Evolutionary conservation across 2,329 filamentous ascomycete species (phyloP).

Genomic region (Zymoseptoria crescenta): DNA sequence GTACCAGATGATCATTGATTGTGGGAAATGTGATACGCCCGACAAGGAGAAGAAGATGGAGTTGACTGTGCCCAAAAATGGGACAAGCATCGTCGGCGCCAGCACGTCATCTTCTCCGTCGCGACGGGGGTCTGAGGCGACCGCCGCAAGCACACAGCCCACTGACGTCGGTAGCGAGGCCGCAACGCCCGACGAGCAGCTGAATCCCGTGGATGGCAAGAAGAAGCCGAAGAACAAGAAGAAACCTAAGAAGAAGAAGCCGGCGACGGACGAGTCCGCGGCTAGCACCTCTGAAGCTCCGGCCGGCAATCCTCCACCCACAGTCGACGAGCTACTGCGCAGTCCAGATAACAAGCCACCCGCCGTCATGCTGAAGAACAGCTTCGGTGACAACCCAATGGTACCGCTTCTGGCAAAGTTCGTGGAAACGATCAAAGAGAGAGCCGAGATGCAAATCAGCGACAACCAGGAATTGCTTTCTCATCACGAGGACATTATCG

Average conservation of each 20-base stretch:
- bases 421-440: constrained; percentile 12
- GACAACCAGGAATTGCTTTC: constrained; percentile 14
- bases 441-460: constrained; percentile 10
- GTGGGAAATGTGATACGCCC: constrained; percentile 24
- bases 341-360: constrained; percentile 10
- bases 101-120: constrained; percentile 11
- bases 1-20: constrained; percentile 30
- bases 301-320: constrained; percentile 2
- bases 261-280: constrained; percentile 33
- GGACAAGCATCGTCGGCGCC: constrained; percentile 1
- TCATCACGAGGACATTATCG: constrained; percentile 21
- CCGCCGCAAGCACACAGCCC: constrained; percentile 19
- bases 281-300: constrained; percentile 5
- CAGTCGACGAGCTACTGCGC: constrained; percentile 14
- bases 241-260: constrained; percentile 78
- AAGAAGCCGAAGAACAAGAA: constrained; percentile 72
- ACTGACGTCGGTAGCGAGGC: constrained; percentile 20
- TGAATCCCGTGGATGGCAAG: constrained; percentile 44
- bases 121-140: constrained; percentile 19
- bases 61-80: constrained; percentile 9
- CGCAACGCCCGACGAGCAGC: constrained; percentile 19
- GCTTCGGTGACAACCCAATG: constrained; percentile 17
- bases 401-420: constrained; percentile 12
- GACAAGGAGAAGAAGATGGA: constrained; percentile 10
- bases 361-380: constrained; percentile 9